Evolutionary conservation across 371 early-diverging fungal species (phyloP).

Genomic region (Mortierella sp.): DNA sequence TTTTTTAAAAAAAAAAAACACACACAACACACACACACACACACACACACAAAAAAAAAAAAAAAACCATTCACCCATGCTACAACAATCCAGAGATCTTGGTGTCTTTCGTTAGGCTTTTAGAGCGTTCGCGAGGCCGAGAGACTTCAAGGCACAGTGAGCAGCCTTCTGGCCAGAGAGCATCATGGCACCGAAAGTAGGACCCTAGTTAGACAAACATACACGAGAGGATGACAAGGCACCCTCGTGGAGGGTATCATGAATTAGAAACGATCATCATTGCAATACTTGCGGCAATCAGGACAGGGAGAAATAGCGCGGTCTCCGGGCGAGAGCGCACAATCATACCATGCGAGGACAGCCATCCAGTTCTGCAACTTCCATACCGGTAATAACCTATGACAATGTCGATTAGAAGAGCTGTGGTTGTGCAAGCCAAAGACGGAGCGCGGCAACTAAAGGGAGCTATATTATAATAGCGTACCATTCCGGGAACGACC

Average conservation of each 20-base stretch:
- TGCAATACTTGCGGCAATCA: no score
- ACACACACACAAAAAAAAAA: conserved; percentile 9
- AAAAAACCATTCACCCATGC: conserved; percentile 10
- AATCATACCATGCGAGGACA: conserved; percentile 65
- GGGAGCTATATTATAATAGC: conserved; percentile 28
- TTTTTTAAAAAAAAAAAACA: no score
- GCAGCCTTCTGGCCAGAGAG: conserved; percentile 79
- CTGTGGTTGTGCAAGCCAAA: neutral
- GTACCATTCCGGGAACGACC: conserved; percentile 76
- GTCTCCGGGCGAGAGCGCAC: neutral
- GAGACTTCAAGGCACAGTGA: conserved; percentile 61
- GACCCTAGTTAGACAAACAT: conserved; percentile 54
- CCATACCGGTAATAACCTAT: conserved; percentile 75
- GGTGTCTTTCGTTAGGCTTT: conserved; percentile 12
- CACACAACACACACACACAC: no score
- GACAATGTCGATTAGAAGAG: conserved; percentile 30
- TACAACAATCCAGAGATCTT: neutral
- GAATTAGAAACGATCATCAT: no score
- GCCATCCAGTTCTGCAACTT: conserved; percentile 70
- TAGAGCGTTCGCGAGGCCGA: conserved; percentile 46
- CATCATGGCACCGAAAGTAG: conserved; percentile 81
- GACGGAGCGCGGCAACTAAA: neutral
- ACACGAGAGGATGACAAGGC: conserved; percentile 12
- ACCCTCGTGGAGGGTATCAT: conserved; percentile 19
- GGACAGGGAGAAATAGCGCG: no score